A percentile compares a stretch with the other conserved stretches of the same genome.
Evolutionary conservation across 2,329 filamentous ascomycete species (phyloP).

Genomic region (Fusarium albosuccineum): DNA sequence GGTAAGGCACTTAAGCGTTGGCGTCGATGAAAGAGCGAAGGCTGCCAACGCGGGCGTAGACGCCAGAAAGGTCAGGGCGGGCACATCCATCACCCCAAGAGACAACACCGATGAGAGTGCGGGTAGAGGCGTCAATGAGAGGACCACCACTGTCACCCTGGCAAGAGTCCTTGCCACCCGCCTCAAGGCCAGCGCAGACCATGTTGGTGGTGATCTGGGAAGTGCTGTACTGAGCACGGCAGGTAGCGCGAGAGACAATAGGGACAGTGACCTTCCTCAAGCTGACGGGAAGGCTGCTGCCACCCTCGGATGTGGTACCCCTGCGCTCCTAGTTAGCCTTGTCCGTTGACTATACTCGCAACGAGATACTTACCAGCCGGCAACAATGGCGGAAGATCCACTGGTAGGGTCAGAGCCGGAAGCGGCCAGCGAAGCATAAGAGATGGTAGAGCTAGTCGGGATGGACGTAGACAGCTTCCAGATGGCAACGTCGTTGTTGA

Average conservation of each 20-base stretch:
- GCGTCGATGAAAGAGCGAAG: conserved; percentile 46
- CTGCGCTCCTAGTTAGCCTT: conserved; percentile 18
- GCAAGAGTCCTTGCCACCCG: conserved; percentile 51
- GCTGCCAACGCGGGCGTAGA: conserved; percentile 47
- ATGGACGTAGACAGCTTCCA: conserved; percentile 47
- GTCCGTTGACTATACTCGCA: neutral
- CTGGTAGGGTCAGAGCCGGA: conserved; percentile 45
- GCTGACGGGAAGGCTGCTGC: conserved; percentile 22
- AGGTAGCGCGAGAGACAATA: conserved; percentile 45
- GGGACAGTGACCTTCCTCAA: conserved; percentile 51
- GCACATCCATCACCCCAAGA: conserved; percentile 51
- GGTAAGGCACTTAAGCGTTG: conserved; percentile 15
- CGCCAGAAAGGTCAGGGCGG: conserved; percentile 41
- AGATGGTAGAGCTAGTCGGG: conserved; percentile 38
- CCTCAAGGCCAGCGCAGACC: conserved; percentile 49
- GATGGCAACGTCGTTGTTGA: conserved; percentile 49
- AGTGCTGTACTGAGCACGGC: conserved; percentile 42
- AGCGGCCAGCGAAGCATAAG: conserved; percentile 43
- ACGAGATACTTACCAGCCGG: conserved; percentile 45
- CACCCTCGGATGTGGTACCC: conserved; percentile 40
- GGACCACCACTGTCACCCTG: conserved; percentile 51
- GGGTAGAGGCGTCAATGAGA: conserved; percentile 41
- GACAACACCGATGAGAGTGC: conserved; percentile 45
- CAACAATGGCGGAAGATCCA: conserved; percentile 37
- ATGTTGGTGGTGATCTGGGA: conserved; percentile 47